A percentile compares a stretch with the other conserved stretches of the same genome.
These are phyloP conservation scores for Colletotrichum sp. DNA, from an alignment of 2,329 filamentous ascomycete genomes.

Conservation along the genomic window DNA sequence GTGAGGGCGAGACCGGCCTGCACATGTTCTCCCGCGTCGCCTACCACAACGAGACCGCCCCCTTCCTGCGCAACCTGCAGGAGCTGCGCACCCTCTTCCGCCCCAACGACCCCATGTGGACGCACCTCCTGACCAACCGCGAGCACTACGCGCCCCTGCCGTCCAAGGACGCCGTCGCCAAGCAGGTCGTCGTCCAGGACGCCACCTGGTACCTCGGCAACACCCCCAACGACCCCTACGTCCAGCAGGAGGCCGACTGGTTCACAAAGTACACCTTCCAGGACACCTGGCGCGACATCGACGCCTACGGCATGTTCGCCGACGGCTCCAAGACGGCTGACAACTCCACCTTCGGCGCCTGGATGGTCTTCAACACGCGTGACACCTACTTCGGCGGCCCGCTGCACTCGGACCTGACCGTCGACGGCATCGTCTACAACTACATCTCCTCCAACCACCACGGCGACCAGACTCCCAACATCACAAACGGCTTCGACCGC, in stretches of 20 bases:
- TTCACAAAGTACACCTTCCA: constrained; percentile 69
- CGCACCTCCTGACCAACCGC: constrained; percentile 59
- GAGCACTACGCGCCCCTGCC: constrained; percentile 58
- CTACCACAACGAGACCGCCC: constrained; percentile 59
- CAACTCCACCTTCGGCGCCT: constrained; percentile 58
- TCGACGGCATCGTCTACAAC: constrained; percentile 68
- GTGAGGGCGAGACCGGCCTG: constrained; percentile 64
- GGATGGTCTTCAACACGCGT: constrained; percentile 65
- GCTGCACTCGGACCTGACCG: constrained; percentile 61
- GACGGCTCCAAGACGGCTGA: constrained; percentile 44
- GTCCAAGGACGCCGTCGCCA: constrained; percentile 40
- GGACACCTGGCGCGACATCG: constrained; percentile 59
- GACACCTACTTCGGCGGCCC: constrained; percentile 65
- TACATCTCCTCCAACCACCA: constrained; percentile 65
- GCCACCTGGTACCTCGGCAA: constrained; percentile 64
- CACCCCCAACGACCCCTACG: constrained; percentile 56
- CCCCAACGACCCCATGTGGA: constrained; percentile 62
- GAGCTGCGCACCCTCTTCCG: constrained; percentile 64
- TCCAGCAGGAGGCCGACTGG: constrained; percentile 57
- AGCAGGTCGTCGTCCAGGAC: constrained; percentile 59
- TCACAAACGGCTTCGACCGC: constrained; percentile 64
- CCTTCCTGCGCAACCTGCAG: constrained; percentile 59
- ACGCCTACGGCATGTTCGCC: constrained; percentile 53
- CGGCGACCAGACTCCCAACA: constrained; percentile 63
- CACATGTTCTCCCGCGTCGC: constrained; percentile 61